Evolutionary conservation across 1,284 basidiomycete species (phyloP).

Genomic region (Xanthoconium separans): DNA sequence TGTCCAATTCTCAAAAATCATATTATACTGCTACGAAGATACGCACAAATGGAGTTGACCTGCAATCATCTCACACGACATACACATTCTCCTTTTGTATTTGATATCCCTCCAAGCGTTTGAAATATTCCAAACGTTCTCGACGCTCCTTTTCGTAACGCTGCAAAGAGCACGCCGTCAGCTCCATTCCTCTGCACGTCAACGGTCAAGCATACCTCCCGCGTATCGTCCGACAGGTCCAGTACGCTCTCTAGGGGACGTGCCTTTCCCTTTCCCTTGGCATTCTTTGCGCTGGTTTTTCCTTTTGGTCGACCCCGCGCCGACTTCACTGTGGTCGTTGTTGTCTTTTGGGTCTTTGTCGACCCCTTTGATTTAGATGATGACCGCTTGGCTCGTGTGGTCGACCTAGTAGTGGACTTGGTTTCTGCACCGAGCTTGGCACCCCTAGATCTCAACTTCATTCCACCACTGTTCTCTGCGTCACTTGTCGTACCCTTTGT

Average conservation of each 20-base stretch:
- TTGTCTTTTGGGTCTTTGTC: constrained; percentile 8
- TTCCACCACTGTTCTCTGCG: constrained; percentile 11
- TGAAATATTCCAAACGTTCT: constrained; percentile 57
- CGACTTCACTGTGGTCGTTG: constrained; percentile 7
- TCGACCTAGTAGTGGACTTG: constrained; percentile 6
- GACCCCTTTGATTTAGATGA: constrained; percentile 9
- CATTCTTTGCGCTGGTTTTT: constrained; percentile 10
- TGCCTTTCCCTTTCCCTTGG: constrained; percentile 30
- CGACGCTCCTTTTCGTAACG: constrained; percentile 45
- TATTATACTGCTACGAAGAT: constrained; percentile 7
- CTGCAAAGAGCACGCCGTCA: constrained; percentile 27
- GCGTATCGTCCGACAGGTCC: constrained; percentile 33
- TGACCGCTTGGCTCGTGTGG: constrained; percentile 3
- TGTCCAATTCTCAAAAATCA: no score
- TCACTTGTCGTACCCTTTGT: constrained; percentile 1
- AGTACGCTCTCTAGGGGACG: constrained; percentile 26
- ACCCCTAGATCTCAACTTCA: constrained; percentile 21
- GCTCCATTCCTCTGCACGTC: background rate
- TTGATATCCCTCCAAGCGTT: constrained; percentile 49
- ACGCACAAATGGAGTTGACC: constrained; percentile 15
- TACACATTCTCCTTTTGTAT: constrained; percentile 61
- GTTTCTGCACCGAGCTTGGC: constrained; percentile 7
- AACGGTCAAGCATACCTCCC: constrained; percentile 23
- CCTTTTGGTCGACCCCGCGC: constrained; percentile 19
- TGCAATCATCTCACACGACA: constrained; percentile 42